Conservation (phyloP, 768 basidiomycete species). For the Psilocybe subaeruginosa region DNA sequence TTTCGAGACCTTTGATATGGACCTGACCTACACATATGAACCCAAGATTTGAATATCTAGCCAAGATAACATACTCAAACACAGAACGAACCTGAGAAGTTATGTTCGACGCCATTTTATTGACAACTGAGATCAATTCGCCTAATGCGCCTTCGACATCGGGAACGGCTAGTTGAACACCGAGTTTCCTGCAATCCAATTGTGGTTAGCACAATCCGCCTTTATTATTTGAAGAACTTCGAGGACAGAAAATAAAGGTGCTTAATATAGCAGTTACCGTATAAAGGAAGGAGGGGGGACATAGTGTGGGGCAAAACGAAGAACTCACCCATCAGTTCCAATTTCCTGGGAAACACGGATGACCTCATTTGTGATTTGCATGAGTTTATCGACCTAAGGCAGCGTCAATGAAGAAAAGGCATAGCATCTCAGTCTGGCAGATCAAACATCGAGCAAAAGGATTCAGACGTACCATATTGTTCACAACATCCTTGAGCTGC, state of each 20-base stretch:
- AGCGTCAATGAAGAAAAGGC: too few relatives aligned
- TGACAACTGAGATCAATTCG: neutral
- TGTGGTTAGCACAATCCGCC: neutral
- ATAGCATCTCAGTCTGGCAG: too few relatives aligned
- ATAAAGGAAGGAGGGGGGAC: neutral
- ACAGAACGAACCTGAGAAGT: neutral
- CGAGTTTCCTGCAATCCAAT: neutral
- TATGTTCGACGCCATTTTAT: neutral
- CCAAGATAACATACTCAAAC: neutral
- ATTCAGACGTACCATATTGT: neutral
- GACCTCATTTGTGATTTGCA: conserved; percentile 80
- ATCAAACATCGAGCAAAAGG: neutral
- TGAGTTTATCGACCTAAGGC: conserved; percentile 34
- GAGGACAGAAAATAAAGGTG: neutral
- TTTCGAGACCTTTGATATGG: conserved; percentile 7
- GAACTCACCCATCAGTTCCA: conserved; percentile 76
- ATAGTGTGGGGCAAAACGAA: conserved; percentile 39
- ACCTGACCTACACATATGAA: conserved; percentile 58
- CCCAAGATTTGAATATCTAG: conserved; percentile 57
- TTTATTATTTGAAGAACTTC: neutral
- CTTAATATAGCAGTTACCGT: neutral
- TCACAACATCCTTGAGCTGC: neutral
- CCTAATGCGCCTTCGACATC: neutral
- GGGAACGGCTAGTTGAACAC: neutral
- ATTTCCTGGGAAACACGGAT: conserved; percentile 69